phyloP scores from a whole-genome alignment of 2,329 filamentous ascomycete genomes.

The Sclerotinia trifoliorum region DNA sequence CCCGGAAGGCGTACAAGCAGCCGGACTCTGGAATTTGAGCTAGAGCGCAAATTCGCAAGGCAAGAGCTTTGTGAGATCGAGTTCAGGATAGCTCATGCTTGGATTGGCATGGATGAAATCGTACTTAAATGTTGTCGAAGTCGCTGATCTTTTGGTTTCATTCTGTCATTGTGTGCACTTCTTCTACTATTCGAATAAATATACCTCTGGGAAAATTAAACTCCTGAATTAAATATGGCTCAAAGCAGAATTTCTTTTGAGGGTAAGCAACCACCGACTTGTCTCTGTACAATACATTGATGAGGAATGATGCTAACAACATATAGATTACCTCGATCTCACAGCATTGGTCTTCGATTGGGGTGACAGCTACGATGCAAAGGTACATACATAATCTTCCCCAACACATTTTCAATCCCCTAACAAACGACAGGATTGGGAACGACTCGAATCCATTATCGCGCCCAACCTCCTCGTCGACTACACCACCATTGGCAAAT shows the following conservation, averaged over 20 bases:
- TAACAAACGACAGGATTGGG: conserved; percentile 32
- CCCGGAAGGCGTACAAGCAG: conserved; percentile 16
- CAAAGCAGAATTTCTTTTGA: conserved; percentile 20
- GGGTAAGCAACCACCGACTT: background rate
- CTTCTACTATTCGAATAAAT: background rate
- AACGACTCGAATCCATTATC: conserved; percentile 31
- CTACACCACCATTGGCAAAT: conserved; percentile 64
- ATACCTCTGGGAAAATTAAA: background rate
- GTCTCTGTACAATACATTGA: background rate
- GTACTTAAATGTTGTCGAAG: conserved; percentile 19
- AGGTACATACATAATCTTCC: conserved; percentile 38
- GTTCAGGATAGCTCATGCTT: background rate
- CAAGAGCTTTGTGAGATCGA: background rate
- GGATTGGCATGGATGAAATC: background rate
- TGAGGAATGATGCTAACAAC: background rate
- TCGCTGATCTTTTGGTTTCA: background rate
- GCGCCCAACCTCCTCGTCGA: conserved; percentile 46
- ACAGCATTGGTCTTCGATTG: conserved; percentile 56
- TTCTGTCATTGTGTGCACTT: background rate
- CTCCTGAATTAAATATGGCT: background rate
- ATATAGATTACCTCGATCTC: conserved; percentile 51
- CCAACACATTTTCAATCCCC: background rate
- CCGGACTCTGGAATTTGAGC: conserved; percentile 15
- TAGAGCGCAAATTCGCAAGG: conserved; percentile 15
- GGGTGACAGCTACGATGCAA: conserved; percentile 65